Conservation (phyloP, 305 asterid genomes). For the Fraxinus dipetala region DNA sequence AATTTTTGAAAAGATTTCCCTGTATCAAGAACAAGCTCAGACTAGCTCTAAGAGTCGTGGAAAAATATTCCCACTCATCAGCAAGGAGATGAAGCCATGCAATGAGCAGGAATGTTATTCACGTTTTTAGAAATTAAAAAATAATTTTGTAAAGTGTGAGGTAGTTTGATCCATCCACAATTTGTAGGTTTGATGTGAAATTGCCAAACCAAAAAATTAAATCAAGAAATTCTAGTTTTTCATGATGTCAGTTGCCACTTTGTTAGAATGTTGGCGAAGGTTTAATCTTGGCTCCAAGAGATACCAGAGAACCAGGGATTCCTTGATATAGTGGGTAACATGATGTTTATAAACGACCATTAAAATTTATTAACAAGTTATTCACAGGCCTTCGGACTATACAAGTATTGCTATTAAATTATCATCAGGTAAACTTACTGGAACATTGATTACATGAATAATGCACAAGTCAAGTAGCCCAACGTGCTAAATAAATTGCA, state of each 20-base stretch:
- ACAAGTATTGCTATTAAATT: background rate
- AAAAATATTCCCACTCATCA: background rate
- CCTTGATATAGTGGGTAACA: background rate
- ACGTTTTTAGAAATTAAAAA: background rate
- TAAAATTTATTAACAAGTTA: background rate
- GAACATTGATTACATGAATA: background rate
- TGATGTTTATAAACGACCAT: background rate
- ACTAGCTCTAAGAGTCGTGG: background rate
- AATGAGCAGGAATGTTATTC: background rate
- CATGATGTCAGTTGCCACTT: background rate
- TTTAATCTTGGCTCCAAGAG: background rate
- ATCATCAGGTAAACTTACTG: background rate
- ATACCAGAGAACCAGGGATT: background rate
- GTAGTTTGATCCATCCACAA: background rate
- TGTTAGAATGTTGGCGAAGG: background rate
- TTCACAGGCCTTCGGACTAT: background rate
- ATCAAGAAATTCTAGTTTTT: background rate
- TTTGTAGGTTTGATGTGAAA: background rate
- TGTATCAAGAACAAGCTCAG: slow-evolving; percentile 4
- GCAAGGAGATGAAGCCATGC: background rate
- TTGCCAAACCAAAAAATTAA: background rate
- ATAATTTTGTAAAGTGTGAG: background rate
- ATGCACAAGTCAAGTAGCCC: background rate
- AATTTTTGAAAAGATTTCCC: background rate
- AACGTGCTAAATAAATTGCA: background rate